Evolutionary conservation across 1,284 basidiomycete species (phyloP).

Genomic region (Irpex sp.): DNA sequence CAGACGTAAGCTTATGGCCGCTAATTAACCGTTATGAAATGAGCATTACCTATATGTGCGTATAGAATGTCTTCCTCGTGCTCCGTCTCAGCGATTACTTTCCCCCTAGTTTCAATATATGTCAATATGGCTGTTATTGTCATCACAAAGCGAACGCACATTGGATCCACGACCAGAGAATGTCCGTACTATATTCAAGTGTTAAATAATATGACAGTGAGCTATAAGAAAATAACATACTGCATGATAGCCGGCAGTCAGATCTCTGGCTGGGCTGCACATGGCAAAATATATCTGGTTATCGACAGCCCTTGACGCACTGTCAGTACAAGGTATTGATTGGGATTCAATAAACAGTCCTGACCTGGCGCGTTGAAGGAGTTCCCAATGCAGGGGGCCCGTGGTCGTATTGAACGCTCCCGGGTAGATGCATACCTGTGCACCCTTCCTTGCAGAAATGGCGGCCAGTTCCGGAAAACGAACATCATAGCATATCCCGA

Average conservation of each 20-base stretch:
- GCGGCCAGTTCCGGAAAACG: slow-evolving; percentile 95
- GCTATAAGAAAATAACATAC: slow-evolving; percentile 40
- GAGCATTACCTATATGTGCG: slow-evolving; percentile 82
- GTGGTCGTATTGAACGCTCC: slow-evolving; percentile 90
- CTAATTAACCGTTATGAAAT: too few relatives aligned
- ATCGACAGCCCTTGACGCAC: slow-evolving; percentile 74
- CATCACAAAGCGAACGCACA: slow-evolving; percentile 45
- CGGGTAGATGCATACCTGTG: slow-evolving; percentile 89
- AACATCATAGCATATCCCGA: slow-evolving; percentile 91
- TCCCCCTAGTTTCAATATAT: slow-evolving; percentile 51
- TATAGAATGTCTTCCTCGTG: slow-evolving; percentile 83
- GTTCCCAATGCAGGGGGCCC: slow-evolving; percentile 95
- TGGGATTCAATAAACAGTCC: slow-evolving; percentile 9
- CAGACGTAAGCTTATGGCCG: slow-evolving; percentile 9
- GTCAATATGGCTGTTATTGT: background rate
- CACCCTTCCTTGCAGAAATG: slow-evolving; percentile 88
- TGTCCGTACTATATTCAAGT: slow-evolving; percentile 49
- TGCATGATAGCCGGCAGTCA: slow-evolving; percentile 81
- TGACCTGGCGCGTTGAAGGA: slow-evolving; percentile 84
- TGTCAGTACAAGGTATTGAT: background rate
- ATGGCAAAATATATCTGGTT: slow-evolving; percentile 95
- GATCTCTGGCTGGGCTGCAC: slow-evolving; percentile 92
- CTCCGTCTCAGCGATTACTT: slow-evolving; percentile 73
- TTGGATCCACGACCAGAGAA: slow-evolving; percentile 86
- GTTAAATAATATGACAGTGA: background rate